Evolutionary conservation across 768 basidiomycete genomes (phyloP), one percentile per base, ranked within the genome.

Genomic region (Lactarius psammicola): DNA sequence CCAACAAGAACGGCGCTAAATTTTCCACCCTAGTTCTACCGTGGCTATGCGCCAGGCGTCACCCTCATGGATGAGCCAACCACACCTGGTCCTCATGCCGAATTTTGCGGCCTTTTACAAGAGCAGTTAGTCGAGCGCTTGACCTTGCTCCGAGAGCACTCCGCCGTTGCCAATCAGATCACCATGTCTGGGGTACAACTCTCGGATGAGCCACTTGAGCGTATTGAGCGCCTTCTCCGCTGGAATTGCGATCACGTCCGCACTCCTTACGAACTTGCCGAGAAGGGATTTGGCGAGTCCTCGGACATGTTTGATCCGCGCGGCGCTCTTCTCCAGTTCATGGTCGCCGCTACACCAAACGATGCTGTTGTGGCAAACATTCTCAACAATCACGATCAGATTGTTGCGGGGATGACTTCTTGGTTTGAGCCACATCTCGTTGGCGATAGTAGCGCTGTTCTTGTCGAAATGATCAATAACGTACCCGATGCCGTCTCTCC

Each of bases 401-500:
- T 86, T 72, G 72, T 85, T 44, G 74, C 80, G 40, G 75, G 78
- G 68, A 88, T 94, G 80, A 55, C 60, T 18, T 72, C 79, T 63
- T 74, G 75, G 20, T 75, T 77, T 54, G 77, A 78, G 56, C 68
- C 75, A 1, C 75, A 81, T 68, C 78, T 87, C 63, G 80, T 86
- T 59, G 81, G 84, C 20, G 63, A 68, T 42, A 79, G 79, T 7
- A 75, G 77, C 28, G 78, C 76, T 26, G 76, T 80, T 15, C 67
- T 75, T 5, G 68, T 78, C 34, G 78, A 79, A 53, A 78, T 83
- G 30, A 81, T 88, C 44, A 73, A 80, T 68, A 84, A 85, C 64
- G 90, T 91, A 18, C 92, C 92, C 8, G 90, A 89, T 66, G 75
- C 94, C 2, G 82, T 93, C 62, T 86, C 82, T 69, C 89, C 94